These are phyloP conservation scores for Sungouiozyma ichnusensis DNA, from an alignment of 805 yeast species.

Conservation along the genomic window DNA sequence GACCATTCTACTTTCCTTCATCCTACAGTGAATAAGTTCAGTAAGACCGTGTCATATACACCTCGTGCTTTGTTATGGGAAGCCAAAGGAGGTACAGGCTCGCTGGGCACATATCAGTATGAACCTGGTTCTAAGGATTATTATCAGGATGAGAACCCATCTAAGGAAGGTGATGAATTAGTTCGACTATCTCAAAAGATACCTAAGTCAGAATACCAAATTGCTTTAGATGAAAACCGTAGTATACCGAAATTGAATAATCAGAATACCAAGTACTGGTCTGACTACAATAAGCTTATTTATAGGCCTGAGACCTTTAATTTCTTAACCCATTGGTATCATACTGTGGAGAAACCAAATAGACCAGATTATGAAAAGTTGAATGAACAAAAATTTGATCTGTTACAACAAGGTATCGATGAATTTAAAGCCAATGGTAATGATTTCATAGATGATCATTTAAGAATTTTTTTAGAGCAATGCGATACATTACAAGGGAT, in stretches of 20 bases:
- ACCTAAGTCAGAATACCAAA: conserved; percentile 51
- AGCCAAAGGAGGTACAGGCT: conserved; percentile 63
- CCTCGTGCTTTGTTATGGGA: conserved; percentile 85
- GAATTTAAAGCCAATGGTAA: conserved; percentile 40
- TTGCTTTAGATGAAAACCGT: conserved; percentile 43
- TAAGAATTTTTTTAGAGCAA: conserved; percentile 57
- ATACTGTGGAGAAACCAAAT: conserved; percentile 20
- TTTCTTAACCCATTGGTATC: conserved; percentile 50
- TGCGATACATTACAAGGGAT: conserved; percentile 70
- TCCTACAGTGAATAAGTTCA: conserved; percentile 30
- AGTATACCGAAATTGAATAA: conserved; percentile 28
- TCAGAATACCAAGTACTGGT: conserved; percentile 55
- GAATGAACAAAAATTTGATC: conserved; percentile 30
- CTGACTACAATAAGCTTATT: conserved; percentile 63
- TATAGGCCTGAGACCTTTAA: conserved; percentile 52
- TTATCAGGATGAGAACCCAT: conserved; percentile 6
- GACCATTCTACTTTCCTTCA: conserved; percentile 41
- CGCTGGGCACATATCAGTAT: conserved; percentile 47
- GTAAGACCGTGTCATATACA: conserved; percentile 48
- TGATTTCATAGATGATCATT: conserved; percentile 47
- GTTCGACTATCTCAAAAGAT: conserved; percentile 30
- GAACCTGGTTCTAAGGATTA: conserved; percentile 21
- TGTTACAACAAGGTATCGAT: conserved; percentile 45
- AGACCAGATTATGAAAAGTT: conserved; percentile 22
- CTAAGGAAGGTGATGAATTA: conserved; percentile 8